Conservation (phyloP, 2,329 filamentous ascomycete species). For the Alternaria consortialis region DNA sequence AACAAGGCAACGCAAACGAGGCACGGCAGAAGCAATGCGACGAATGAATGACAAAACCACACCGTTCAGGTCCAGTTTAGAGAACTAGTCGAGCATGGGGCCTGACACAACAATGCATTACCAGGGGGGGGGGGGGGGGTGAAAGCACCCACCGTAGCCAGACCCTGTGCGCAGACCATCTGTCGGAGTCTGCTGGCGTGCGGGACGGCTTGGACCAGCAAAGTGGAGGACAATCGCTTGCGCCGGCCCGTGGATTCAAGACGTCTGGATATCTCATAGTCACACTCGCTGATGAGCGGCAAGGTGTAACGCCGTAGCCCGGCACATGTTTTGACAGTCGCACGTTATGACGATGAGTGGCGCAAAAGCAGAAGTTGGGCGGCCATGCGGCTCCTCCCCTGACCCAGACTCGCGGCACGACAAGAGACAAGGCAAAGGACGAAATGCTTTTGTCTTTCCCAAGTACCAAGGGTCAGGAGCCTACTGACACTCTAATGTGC, state of each 20-base stretch:
- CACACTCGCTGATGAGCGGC: conserved; percentile 24
- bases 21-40: conserved; percentile 51
- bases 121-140: conserved; percentile 37
- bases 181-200: conserved; percentile 49
- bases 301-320: conserved; percentile 13
- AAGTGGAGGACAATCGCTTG: conserved; percentile 49
- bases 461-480: conserved; percentile 47
- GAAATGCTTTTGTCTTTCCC: conserved; percentile 42
- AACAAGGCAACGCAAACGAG: conserved; percentile 51
- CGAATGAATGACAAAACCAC: conserved; percentile 49
- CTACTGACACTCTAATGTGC: conserved; percentile 35
- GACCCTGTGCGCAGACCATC: conserved; percentile 46
- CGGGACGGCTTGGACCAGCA: conserved; percentile 53
- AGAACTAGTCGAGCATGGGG: conserved; percentile 44
- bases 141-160: conserved; percentile 44
- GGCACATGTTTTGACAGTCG: conserved; percentile 12
- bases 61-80: conserved; percentile 47
- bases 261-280: conserved; percentile 15
- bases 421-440: conserved; percentile 35
- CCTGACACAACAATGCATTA: conserved; percentile 46
- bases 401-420: conserved; percentile 46
- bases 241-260: conserved; percentile 42
- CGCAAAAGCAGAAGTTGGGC: conserved; percentile 15
- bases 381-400: conserved; percentile 48
- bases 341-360: conserved; percentile 10